Conservation (phyloP, 805 yeast species). For the Groenewaldozyma salmanticensis region DNA sequence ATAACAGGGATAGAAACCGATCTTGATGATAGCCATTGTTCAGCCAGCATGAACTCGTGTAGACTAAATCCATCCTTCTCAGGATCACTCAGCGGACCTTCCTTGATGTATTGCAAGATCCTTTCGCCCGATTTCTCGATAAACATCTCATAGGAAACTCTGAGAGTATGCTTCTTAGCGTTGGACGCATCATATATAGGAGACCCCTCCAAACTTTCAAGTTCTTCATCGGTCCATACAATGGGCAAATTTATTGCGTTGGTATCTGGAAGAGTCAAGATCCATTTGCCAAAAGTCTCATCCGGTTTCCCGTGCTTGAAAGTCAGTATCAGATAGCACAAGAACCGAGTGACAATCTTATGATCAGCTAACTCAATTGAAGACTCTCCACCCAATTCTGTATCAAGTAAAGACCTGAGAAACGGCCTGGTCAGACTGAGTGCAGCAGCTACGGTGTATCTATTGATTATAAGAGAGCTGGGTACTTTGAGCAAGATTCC, state of each 20-base stretch:
- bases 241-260: slow-evolving; percentile 23
- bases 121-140: not conserved
- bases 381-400: not conserved
- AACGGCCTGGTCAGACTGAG: not conserved
- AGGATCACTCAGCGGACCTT: too few relatives aligned
- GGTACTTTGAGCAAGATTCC: not conserved
- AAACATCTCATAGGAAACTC: not conserved
- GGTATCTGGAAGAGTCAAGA: slow-evolving; percentile 20
- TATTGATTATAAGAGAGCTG: not conserved
- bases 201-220: slow-evolving; percentile 3
- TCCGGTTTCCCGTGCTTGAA: slow-evolving; percentile 15
- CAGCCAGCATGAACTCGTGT: slow-evolving; percentile 25
- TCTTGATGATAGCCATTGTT: slow-evolving; percentile 30
- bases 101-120: not conserved
- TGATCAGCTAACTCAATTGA: slow-evolving; percentile 5
- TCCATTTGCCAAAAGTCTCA: slow-evolving; percentile 14
- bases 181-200: not conserved
- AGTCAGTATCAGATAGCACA: slow-evolving; percentile 12
- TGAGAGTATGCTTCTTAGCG: not conserved
- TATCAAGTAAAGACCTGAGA: not conserved
- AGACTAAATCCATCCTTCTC: slow-evolving; percentile 12
- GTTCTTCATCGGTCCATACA: slow-evolving; percentile 20
- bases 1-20: slow-evolving; percentile 20
- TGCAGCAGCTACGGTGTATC: not conserved
- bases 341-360: slow-evolving; percentile 10